These are phyloP conservation scores for Candida succiphila DNA, from an alignment of 805 yeast species.

Conservation along the genomic window DNA sequence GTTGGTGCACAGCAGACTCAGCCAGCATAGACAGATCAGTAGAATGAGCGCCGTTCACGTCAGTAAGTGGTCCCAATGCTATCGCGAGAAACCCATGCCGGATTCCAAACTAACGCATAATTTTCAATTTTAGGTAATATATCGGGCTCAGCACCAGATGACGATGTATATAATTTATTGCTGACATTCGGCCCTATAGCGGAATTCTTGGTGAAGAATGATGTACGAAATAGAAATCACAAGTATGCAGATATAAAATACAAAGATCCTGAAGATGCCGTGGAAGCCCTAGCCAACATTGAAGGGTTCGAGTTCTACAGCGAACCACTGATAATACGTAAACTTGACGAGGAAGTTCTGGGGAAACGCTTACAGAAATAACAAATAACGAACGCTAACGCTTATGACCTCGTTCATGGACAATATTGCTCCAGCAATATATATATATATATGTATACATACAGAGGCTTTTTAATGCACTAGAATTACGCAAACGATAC, in stretches of 20 bases:
- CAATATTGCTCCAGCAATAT: too few relatives aligned
- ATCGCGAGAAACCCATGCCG: too few relatives aligned
- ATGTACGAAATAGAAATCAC: constrained; percentile 1
- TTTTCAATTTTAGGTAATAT: too few relatives aligned
- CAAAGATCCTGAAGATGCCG: constrained; percentile 9
- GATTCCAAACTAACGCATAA: too few relatives aligned
- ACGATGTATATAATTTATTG: constrained; percentile 8
- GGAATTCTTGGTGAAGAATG: constrained; percentile 2
- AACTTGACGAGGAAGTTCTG: not conserved
- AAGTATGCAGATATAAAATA: constrained; percentile 6
- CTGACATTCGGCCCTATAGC: constrained; percentile 11
- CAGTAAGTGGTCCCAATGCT: too few relatives aligned
- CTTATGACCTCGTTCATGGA: constrained; percentile 2
- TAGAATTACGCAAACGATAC: constrained; percentile 38
- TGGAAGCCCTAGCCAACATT: constrained; percentile 12
- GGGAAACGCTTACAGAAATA: not conserved
- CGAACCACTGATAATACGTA: constrained; percentile 4
- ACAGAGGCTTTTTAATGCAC: too few relatives aligned
- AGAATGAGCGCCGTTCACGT: too few relatives aligned
- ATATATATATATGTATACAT: not conserved
- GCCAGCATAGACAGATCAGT: too few relatives aligned
- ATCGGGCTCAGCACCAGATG: too few relatives aligned
- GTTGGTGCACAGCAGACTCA: too few relatives aligned
- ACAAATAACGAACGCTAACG: not conserved
- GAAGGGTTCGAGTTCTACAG: constrained; percentile 12